A percentile compares a stretch with the other conserved stretches of the same genome.
Evolutionary conservation across 345 rosid species (phyloP).

Genomic region (Citrus hindsii): DNA sequence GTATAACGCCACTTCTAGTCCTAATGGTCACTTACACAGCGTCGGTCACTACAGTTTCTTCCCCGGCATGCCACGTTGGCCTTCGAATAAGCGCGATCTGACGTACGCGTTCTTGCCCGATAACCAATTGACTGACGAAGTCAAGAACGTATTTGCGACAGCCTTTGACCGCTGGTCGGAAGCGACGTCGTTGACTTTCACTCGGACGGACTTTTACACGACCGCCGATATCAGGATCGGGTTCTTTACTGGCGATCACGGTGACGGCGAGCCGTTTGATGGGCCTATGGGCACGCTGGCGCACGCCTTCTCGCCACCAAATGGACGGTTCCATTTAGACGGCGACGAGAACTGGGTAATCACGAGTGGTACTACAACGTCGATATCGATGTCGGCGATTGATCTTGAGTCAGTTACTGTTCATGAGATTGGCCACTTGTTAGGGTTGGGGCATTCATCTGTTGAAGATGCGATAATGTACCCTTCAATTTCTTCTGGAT

Average conservation of each 20-base stretch:
- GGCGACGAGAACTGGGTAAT: conserved; percentile 70
- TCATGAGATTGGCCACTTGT: conserved; percentile 92
- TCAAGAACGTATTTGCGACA: conserved; percentile 55
- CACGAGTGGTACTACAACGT: conserved; percentile 33
- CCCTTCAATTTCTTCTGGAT: conserved; percentile 64
- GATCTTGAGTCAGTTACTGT: conserved; percentile 92
- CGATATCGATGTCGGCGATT: conserved; percentile 43
- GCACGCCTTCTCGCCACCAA: conserved; percentile 90
- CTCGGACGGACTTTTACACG: conserved; percentile 21
- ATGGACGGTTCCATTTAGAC: conserved; percentile 79
- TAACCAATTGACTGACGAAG: conserved; percentile 39
- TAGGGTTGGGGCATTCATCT: conserved; percentile 93
- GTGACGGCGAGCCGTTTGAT: conserved; percentile 92
- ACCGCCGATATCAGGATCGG: conserved; percentile 66
- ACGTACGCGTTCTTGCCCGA: conserved; percentile 64
- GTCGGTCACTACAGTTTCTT: conserved; percentile 64
- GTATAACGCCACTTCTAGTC: neutral
- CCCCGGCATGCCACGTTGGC: conserved; percentile 80
- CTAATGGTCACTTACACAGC: conserved; percentile 32
- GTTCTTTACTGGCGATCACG: conserved; percentile 77
- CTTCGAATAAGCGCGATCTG: conserved; percentile 35
- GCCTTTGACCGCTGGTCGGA: conserved; percentile 75
- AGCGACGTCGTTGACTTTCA: conserved; percentile 67
- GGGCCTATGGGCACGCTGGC: conserved; percentile 85
- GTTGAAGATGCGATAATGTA: conserved; percentile 74